These are phyloP conservation scores for Tricholoma furcatifolium DNA, from an alignment of 768 basidiomycete species.

Conservation along the genomic window DNA sequence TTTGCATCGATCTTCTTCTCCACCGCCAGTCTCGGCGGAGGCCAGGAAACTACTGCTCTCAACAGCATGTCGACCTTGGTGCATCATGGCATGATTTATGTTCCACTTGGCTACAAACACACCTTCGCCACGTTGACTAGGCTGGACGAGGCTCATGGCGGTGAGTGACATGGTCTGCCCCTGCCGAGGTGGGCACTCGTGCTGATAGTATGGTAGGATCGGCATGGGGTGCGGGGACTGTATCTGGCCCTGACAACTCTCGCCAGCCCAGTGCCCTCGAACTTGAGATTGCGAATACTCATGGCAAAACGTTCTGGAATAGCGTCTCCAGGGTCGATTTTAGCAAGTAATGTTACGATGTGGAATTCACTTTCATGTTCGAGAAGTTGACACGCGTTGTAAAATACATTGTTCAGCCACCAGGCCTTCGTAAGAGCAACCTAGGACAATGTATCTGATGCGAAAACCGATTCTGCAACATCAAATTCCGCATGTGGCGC, in stretches of 20 bases:
- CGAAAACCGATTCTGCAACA: not conserved
- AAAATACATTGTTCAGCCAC: not conserved
- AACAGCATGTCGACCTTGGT: constrained; percentile 53
- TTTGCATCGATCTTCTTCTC: constrained; percentile 74
- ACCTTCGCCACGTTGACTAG: constrained; percentile 39
- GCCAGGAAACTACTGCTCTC: constrained; percentile 64
- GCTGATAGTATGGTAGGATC: constrained; percentile 46
- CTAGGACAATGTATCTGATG: not conserved
- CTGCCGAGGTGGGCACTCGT: not conserved
- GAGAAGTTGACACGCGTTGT: not conserved
- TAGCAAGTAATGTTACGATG: not conserved
- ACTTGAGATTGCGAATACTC: constrained; percentile 53
- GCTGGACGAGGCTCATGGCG: constrained; percentile 56
- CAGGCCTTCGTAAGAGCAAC: not conserved
- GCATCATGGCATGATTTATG: constrained; percentile 73
- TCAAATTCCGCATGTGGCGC: not conserved
- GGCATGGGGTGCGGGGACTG: constrained; percentile 78
- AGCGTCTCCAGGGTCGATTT: constrained; percentile 22
- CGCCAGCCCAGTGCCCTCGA: constrained; percentile 62
- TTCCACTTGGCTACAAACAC: constrained; percentile 67
- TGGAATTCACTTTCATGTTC: not conserved
- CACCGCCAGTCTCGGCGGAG: constrained; percentile 70
- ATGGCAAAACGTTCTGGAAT: constrained; percentile 57
- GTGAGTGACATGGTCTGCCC: constrained; percentile 31
- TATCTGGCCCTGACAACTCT: constrained; percentile 50